phyloP scores from a whole-genome alignment of 2,329 filamentous ascomycete species.

The Colletotrichum agaves region DNA sequence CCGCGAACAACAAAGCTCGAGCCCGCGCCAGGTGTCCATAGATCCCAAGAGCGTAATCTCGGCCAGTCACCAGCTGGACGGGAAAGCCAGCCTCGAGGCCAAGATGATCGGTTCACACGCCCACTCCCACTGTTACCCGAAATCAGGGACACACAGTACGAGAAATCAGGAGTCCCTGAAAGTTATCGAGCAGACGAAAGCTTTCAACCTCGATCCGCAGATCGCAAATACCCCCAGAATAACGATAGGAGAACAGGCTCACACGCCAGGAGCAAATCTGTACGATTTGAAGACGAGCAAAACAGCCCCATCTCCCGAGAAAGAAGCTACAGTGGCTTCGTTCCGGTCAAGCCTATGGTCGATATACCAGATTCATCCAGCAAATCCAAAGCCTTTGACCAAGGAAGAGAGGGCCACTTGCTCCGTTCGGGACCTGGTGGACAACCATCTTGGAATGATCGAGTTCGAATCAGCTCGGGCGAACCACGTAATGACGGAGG shows the following conservation, averaged over 20 bases:
- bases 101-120: too few species aligned
- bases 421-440: neutral
- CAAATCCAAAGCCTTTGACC: slow-evolving; percentile 28
- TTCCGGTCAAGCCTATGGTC: slow-evolving; percentile 48
- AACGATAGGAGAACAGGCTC: neutral
- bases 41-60: neutral
- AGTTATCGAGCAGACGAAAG: neutral
- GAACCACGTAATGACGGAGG: neutral
- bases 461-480: neutral
- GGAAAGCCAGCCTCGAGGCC: too few species aligned
- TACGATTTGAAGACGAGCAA: slow-evolving; percentile 3
- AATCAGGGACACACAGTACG: neutral
- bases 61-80: neutral
- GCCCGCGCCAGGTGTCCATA: neutral
- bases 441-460: neutral
- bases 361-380: slow-evolving; percentile 43
- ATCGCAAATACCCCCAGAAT: neutral
- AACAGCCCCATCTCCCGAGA: neutral
- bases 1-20: neutral
- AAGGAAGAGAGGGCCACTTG: slow-evolving; percentile 29
- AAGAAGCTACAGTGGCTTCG: slow-evolving; percentile 51
- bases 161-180: neutral
- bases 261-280: neutral
- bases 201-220: neutral
- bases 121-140: too few species aligned